A percentile compares a stretch with the other conserved stretches of the same genome.
Evolutionary conservation across 2,329 filamentous ascomycete genomes (phyloP).

Genomic region (Nigrospora oryzae): DNA sequence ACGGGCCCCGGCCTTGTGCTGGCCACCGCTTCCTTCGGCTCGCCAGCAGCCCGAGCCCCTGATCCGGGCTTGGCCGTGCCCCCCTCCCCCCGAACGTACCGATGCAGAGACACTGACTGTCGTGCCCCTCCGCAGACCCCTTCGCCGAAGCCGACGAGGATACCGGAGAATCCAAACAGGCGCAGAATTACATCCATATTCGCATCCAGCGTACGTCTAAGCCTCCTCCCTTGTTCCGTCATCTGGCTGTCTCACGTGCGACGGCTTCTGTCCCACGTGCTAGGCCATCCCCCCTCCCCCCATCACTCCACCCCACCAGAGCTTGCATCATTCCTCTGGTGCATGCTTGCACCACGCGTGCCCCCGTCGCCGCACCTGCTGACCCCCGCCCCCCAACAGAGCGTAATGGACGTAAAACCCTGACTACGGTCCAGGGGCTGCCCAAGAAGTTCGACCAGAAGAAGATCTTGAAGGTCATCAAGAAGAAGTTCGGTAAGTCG

Average conservation of each 20-base stretch:
- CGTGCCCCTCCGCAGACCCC: constrained; percentile 60
- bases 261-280: neutral
- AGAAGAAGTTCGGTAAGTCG: constrained; percentile 89
- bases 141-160: constrained; percentile 99
- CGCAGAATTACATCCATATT: constrained; percentile 98
- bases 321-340: neutral
- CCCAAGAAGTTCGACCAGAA: constrained; percentile 99
- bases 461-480: constrained; percentile 99
- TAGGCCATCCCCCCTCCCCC: neutral
- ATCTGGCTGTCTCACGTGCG: constrained; percentile 1
- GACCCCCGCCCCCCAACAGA: constrained; percentile 49
- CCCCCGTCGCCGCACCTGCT: constrained; percentile 18
- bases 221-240: constrained; percentile 2
- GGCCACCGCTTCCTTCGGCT: too few relatives aligned
- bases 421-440: constrained; percentile 98
- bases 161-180: constrained; percentile 88
- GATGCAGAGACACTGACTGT: too few relatives aligned
- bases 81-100: too few relatives aligned
- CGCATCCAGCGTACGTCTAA: constrained; percentile 86
- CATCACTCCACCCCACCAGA: neutral
- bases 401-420: constrained; percentile 99
- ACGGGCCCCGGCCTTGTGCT: too few relatives aligned
- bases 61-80: too few relatives aligned
- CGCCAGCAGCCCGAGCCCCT: too few relatives aligned
- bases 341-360: neutral